Conservation (phyloP, 1,284 basidiomycete species). For the Moesziomyces parantarcticus region DNA sequence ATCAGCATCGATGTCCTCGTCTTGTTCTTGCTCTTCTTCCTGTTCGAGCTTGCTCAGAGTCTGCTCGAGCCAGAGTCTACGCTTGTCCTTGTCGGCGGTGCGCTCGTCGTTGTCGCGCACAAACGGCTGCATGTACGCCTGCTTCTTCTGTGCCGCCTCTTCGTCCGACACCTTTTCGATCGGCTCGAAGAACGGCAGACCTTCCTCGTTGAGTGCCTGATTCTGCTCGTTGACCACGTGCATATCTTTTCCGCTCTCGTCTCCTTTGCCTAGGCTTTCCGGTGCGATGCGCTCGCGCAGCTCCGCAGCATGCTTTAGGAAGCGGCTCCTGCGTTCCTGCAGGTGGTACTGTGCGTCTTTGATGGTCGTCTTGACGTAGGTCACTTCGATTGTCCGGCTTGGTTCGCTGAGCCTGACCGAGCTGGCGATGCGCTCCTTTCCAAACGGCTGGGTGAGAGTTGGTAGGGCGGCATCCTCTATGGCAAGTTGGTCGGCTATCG, state of each 20-base stretch:
- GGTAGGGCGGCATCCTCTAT: slow-evolving; percentile 29
- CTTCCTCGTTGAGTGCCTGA: slow-evolving; percentile 65
- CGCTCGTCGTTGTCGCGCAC: slow-evolving; percentile 8
- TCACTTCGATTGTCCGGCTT: slow-evolving; percentile 26
- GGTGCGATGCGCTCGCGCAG: background rate
- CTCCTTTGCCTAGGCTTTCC: background rate
- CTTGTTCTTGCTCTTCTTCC: slow-evolving; percentile 42
- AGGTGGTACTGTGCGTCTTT: slow-evolving; percentile 21
- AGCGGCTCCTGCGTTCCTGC: slow-evolving; percentile 7
- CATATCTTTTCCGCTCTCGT: background rate
- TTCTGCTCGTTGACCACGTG: slow-evolving; percentile 44
- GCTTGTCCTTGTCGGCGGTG: slow-evolving; percentile 26
- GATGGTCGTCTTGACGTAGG: slow-evolving; percentile 3
- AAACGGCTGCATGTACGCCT: slow-evolving; percentile 51
- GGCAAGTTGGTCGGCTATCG: slow-evolving; percentile 9
- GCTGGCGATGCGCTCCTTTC: background rate
- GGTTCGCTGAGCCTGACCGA: slow-evolving; percentile 14
- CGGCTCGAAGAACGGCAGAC: slow-evolving; percentile 64
- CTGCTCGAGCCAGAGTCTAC: slow-evolving; percentile 56
- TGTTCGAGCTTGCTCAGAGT: slow-evolving; percentile 54
- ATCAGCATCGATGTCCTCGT: background rate
- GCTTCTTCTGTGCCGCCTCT: slow-evolving; percentile 18
- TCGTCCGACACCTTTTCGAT: slow-evolving; percentile 51
- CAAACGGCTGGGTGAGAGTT: slow-evolving; percentile 5
- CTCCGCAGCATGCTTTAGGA: background rate